These are phyloP conservation scores for Cephalotrichum gorgonifer DNA, from an alignment of 2,329 filamentous ascomycete species.

Conservation along the genomic window DNA sequence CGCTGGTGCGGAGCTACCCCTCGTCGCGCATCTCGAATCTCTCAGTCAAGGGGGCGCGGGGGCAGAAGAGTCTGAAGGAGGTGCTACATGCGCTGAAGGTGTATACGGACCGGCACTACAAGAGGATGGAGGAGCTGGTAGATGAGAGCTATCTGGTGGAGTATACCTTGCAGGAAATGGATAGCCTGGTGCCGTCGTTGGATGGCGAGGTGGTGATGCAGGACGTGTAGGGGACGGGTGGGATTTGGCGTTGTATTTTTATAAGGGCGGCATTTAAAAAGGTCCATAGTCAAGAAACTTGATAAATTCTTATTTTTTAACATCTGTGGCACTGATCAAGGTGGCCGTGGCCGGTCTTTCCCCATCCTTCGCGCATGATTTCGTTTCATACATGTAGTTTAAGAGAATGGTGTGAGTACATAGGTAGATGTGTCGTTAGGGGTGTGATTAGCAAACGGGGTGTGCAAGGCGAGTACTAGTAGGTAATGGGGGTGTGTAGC, in stretches of 20 bases:
- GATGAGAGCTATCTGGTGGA: conserved; percentile 93
- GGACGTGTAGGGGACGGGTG: background rate
- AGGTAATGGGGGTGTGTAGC: no score
- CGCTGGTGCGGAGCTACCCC: conserved; percentile 71
- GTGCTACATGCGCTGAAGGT: conserved; percentile 77
- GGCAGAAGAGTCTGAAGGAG: conserved; percentile 63
- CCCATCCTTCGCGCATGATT: background rate
- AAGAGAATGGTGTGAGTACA: no score
- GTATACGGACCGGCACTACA: conserved; percentile 91
- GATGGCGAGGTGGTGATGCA: conserved; percentile 32
- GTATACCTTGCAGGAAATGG: conserved; percentile 91
- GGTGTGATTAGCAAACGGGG: background rate
- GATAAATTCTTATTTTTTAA: background rate
- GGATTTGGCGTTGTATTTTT: background rate
- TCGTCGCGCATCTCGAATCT: conserved; percentile 65
- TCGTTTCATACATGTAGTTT: background rate
- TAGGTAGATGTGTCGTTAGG: no score
- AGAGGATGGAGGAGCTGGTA: conserved; percentile 75
- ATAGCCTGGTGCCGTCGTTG: conserved; percentile 47
- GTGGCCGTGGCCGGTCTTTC: background rate
- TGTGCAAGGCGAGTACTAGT: no score
- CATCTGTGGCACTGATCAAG: background rate
- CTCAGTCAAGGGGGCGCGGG: conserved; percentile 45
- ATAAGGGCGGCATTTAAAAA: background rate
- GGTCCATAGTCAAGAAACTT: background rate